Evolutionary conservation across 306 rosid species (phyloP).

Genomic region (Alnus rubra): DNA sequence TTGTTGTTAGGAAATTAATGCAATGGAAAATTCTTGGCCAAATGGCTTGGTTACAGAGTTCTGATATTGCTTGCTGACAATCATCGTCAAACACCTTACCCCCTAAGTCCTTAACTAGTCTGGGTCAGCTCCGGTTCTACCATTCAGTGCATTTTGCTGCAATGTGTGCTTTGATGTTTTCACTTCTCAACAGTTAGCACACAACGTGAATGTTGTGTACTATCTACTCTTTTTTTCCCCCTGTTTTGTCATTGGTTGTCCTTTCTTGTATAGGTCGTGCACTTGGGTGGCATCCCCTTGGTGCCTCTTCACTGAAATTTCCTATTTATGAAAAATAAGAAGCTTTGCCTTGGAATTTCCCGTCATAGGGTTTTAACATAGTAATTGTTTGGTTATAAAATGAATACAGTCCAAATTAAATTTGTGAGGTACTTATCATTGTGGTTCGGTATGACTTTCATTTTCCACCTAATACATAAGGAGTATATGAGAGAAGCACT

Average conservation of each 20-base stretch:
- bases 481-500: too few species aligned
- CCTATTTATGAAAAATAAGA: background rate
- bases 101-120: background rate
- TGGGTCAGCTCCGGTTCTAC: background rate
- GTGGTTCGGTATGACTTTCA: background rate
- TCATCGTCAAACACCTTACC: background rate
- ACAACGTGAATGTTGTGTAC: background rate
- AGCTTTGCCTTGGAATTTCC: background rate
- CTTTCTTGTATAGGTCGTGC: background rate
- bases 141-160: background rate
- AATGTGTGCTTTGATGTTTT: background rate
- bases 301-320: background rate
- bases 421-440: background rate
- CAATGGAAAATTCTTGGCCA: background rate
- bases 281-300: background rate
- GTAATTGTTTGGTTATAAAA: background rate
- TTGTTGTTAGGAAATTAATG: background rate
- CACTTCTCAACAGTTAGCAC: background rate
- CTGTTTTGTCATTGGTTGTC: background rate
- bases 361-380: background rate
- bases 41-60: background rate
- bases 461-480: background rate
- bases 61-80: background rate
- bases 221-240: background rate
- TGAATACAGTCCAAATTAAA: background rate